phyloP scores from a whole-genome alignment of 306 rosid genomes.

The Arachis stenosperma region DNA sequence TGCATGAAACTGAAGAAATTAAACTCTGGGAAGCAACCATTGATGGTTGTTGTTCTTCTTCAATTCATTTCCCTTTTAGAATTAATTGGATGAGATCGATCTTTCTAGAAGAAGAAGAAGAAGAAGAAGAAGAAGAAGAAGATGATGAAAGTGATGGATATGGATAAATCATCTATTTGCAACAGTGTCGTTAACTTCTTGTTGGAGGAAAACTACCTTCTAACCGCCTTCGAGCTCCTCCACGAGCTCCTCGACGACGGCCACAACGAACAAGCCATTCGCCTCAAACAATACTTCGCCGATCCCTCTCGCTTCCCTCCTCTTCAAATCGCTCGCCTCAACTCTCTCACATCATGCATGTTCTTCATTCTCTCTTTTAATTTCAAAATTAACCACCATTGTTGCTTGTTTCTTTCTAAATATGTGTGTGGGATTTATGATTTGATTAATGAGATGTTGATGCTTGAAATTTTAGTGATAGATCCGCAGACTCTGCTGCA shows the following conservation, averaged over 20 bases:
- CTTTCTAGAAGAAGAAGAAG: background rate
- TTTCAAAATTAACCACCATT: background rate
- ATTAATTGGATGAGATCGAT: background rate
- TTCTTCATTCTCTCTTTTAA: background rate
- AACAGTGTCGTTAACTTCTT: slow-evolving; percentile 96
- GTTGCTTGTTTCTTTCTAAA: background rate
- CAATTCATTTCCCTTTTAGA: background rate
- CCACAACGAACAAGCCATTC: slow-evolving; percentile 83
- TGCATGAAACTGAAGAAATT: background rate
- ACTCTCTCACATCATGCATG: slow-evolving; percentile 55
- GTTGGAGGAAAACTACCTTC: slow-evolving; percentile 85
- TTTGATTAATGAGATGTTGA: slow-evolving; percentile 3
- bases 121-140: background rate
- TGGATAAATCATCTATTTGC: slow-evolving; percentile 81
- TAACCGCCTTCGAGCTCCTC: slow-evolving; percentile 95
- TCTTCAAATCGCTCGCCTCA: slow-evolving; percentile 80
- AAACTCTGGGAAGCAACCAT: background rate
- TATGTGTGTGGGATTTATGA: background rate
- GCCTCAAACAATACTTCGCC: slow-evolving; percentile 78
- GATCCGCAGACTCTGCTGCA: slow-evolving; percentile 88
- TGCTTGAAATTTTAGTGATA: slow-evolving; percentile 55
- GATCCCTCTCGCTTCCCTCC: slow-evolving; percentile 80
- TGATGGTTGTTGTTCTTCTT: background rate
- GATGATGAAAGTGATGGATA: slow-evolving; percentile 56
- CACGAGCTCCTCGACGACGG: slow-evolving; percentile 98